Base-by-base conservation (phyloP, 306 rosid species). In the Benincasa hispida region DNA sequence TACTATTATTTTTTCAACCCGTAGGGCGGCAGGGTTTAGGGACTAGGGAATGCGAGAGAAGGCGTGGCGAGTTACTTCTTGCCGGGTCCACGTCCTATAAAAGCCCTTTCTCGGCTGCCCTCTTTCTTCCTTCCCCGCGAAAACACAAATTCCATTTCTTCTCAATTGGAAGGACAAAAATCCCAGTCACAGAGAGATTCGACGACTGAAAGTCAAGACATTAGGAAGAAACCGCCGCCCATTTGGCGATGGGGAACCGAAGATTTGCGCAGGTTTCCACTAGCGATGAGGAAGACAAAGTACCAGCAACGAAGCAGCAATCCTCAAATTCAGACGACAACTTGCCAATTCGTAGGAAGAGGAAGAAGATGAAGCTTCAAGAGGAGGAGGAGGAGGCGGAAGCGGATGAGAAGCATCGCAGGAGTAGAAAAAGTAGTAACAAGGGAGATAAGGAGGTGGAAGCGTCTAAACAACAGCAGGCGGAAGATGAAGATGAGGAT, bases 261-360 rank as follows among this genome's bases (percentile, higher is more conserved):
- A 90, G 99, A 74, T 88, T 92, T 66, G 82, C 86, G 34, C 96
- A 78, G 84, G 85, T 92, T 24, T 78, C 93, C 27, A 86, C 91
- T 42, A 92, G 96, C 86, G 96, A 89, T 47, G 94, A 94, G 5
- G 97, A 92, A 35, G 96, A 92, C 4, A 92, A 85, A 60, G 55
- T 76, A 2, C 88, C 80, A 5, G 10, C 45, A 22, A 82, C 42
- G 18, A 84, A 42, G 19, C 78, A 80, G 28, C 76, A 79, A 25
- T 66, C 63, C 30, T 45, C 76, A 25, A 66, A 60, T 28, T 57
- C 70, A 35, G 80, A 73, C 78, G 86, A 79, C 76, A 80, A 47
- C 18, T 69, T 39, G 65, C 30, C 76, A 58, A 77, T 22, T 79
- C 78, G 54, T 81, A 76, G 79, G 75, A 86, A 19, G 91, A 82